Evolutionary conservation across 768 basidiomycete genomes (phyloP).

Genomic region (Coprinopsis sp.): DNA sequence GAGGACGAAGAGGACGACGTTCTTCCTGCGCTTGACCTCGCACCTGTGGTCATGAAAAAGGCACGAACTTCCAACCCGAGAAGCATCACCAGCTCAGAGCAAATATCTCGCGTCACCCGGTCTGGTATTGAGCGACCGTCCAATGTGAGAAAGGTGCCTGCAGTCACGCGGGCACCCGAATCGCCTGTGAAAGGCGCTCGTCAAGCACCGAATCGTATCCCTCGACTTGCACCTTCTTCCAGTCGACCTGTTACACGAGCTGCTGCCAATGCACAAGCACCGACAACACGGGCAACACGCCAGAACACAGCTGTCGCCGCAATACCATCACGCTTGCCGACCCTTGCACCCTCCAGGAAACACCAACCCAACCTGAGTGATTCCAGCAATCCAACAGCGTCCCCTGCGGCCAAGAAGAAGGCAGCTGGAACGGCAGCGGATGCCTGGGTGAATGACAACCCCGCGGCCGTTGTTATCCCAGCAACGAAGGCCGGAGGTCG

Average conservation of each 20-base stretch:
- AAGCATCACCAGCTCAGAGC: slow-evolving; percentile 59
- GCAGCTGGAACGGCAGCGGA: slow-evolving; percentile 34
- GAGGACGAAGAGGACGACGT: slow-evolving; percentile 62
- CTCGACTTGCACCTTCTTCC: slow-evolving; percentile 41
- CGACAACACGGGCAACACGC: slow-evolving; percentile 23
- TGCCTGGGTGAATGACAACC: slow-evolving; percentile 77
- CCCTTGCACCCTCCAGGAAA: slow-evolving; percentile 57
- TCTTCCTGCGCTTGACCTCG: slow-evolving; percentile 56
- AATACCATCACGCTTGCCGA: slow-evolving; percentile 73
- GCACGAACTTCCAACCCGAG: slow-evolving; percentile 37
- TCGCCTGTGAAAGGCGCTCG: slow-evolving; percentile 41
- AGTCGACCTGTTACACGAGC: slow-evolving; percentile 37
- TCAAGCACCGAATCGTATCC: slow-evolving; percentile 63
- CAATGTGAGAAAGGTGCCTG: slow-evolving; percentile 47
- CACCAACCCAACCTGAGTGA: slow-evolving; percentile 44
- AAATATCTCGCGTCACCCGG: slow-evolving; percentile 67
- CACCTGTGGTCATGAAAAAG: slow-evolving; percentile 38
- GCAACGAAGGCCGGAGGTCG: slow-evolving; percentile 69
- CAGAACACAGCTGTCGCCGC: slow-evolving; percentile 53
- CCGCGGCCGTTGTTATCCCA: slow-evolving; percentile 64
- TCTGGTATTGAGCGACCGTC: slow-evolving; percentile 58
- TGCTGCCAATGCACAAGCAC: slow-evolving; percentile 27
- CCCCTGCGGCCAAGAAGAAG: slow-evolving; percentile 14
- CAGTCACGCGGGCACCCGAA: slow-evolving; percentile 20
- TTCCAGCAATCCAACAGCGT: slow-evolving; percentile 47